These are phyloP conservation scores for Umbellularia californica DNA, from an alignment of 164 flowering plant genomes.

Conservation along the genomic window DNA sequence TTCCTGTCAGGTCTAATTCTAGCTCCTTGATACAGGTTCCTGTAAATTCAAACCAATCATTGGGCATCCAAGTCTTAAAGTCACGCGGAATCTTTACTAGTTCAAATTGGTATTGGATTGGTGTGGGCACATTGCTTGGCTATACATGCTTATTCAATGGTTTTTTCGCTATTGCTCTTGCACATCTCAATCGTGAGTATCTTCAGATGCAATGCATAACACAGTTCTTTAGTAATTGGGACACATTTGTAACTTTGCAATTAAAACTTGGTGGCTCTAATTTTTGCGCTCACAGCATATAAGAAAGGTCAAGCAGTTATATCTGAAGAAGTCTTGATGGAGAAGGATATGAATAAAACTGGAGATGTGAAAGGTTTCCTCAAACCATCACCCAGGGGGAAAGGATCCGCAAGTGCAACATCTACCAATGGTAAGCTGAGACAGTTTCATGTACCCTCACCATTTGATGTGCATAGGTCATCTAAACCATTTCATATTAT, in stretches of 20 bases:
- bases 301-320: conserved; percentile 3
- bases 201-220: not conserved
- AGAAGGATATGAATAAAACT: conserved; percentile 9
- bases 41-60: conserved; percentile 5
- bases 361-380: conserved; percentile 7
- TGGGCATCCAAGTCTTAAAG: conserved; percentile 21
- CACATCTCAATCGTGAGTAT: conserved; percentile 33
- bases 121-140: conserved; percentile 29
- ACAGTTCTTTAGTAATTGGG: not conserved
- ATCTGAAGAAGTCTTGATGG: not conserved
- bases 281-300: not conserved
- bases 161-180: conserved; percentile 18
- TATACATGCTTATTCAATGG: conserved; percentile 26
- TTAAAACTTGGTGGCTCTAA: not conserved
- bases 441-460: no score
- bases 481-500: not conserved
- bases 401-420: not conserved
- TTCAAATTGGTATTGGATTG: conserved; percentile 42
- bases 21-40: not conserved
- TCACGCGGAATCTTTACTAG: conserved; percentile 32
- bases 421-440: conserved; percentile 5
- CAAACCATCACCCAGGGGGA: conserved; percentile 13
- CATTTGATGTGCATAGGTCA: not conserved
- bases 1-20: not conserved
- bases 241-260: no score